phyloP scores from a whole-genome alignment of 192 early-diverging fungal genomes.

The Coemansia sp. region DNA sequence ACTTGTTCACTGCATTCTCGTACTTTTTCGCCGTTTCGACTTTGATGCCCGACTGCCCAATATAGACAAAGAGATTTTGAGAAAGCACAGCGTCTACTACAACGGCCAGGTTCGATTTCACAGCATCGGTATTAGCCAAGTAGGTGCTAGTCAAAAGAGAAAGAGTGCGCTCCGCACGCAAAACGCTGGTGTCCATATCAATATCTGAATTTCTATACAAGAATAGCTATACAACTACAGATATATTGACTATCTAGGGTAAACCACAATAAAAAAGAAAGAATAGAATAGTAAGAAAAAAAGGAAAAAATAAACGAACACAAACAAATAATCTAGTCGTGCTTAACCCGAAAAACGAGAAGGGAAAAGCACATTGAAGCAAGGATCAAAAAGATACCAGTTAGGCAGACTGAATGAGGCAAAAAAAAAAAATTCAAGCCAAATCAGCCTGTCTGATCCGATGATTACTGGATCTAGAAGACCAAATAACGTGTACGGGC shows the following conservation, averaged over 20 bases:
- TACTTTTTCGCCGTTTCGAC: conserved; percentile 35
- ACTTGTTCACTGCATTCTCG: conserved; percentile 39
- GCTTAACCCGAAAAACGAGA: neutral
- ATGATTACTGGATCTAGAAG: conserved; percentile 10
- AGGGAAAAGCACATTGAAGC: neutral
- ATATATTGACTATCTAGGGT: neutral
- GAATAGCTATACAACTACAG: neutral
- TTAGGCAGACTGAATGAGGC: too few species aligned
- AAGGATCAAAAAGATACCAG: too few species aligned
- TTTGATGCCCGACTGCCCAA: conserved; percentile 7
- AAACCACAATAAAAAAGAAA: neutral
- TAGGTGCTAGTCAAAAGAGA: conserved; percentile 45
- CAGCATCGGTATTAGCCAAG: conserved; percentile 42
- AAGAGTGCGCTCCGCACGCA: conserved; percentile 48
- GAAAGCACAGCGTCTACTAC: conserved; percentile 47
- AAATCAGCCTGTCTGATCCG: conserved; percentile 12
- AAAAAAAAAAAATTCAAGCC: conserved; percentile 1
- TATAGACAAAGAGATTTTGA: conserved; percentile 38
- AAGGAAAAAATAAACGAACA: conserved; percentile 1
- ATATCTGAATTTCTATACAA: neutral
- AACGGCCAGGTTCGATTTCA: conserved; percentile 24
- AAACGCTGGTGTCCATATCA: conserved; percentile 38
- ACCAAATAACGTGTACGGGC: conserved; percentile 33
- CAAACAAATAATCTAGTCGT: conserved; percentile 1
- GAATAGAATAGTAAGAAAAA: conserved; percentile 3